Conservation (phyloP, 805 yeast genomes). For the Candida corydali region DNA sequence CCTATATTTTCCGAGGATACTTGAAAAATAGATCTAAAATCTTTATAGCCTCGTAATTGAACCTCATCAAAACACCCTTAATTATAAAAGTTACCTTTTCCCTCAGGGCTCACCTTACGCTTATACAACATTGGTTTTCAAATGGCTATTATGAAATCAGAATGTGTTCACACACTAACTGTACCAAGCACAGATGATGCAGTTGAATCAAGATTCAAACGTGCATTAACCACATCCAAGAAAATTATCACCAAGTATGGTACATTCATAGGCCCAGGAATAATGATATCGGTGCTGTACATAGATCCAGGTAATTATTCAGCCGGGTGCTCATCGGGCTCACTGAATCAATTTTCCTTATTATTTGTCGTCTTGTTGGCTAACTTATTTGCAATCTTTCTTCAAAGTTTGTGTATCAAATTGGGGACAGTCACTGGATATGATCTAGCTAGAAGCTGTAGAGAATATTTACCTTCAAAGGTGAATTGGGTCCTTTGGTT, state of each 20-base stretch:
- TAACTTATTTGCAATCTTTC: constrained; percentile 42
- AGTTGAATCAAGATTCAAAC: not conserved
- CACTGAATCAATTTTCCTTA: constrained; percentile 39
- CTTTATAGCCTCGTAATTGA: too few relatives aligned
- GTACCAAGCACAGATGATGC: not conserved
- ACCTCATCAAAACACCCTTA: too few relatives aligned
- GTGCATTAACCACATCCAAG: not conserved
- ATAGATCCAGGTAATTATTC: constrained; percentile 53
- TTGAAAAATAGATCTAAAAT: too few relatives aligned
- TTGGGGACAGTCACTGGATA: constrained; percentile 48
- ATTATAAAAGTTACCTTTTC: too few relatives aligned
- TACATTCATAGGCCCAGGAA: constrained; percentile 44
- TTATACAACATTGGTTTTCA: too few relatives aligned
- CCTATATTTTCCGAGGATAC: too few relatives aligned
- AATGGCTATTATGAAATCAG: too few relatives aligned
- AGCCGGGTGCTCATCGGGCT: constrained; percentile 46
- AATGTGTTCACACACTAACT: not conserved
- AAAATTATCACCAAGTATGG: constrained; percentile 25
- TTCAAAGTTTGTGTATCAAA: constrained; percentile 42
- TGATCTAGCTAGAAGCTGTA: constrained; percentile 43
- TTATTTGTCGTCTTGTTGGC: constrained; percentile 41
- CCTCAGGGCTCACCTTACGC: too few relatives aligned
- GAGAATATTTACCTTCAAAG: constrained; percentile 37
- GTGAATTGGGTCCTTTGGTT: constrained; percentile 36
- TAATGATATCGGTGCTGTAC: constrained; percentile 46